Conservation (phyloP, 2,329 filamentous ascomycete genomes). For the Davidsoniella eucalypti region DNA sequence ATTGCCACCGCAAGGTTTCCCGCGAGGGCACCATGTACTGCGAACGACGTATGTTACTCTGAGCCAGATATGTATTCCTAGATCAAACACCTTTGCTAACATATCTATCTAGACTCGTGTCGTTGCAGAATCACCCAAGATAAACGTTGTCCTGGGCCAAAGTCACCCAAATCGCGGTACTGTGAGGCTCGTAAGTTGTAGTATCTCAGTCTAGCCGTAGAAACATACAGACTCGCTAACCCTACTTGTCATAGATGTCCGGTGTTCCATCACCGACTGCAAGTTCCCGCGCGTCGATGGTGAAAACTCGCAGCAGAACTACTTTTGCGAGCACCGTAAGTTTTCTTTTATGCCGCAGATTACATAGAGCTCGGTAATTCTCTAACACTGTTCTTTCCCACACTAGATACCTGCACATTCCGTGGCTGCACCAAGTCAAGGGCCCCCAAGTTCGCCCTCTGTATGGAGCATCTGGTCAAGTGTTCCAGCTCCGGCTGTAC, state of each 20-base stretch:
- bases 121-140: not conserved
- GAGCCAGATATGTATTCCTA: not conserved
- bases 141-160: not conserved
- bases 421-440: constrained; percentile 13
- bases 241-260: not conserved
- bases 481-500: constrained; percentile 14
- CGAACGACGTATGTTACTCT: not conserved
- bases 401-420: constrained; percentile 14
- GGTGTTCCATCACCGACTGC: not conserved
- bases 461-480: constrained; percentile 12
- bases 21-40: constrained; percentile 3
- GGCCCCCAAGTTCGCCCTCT: constrained; percentile 8
- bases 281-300: constrained; percentile 3
- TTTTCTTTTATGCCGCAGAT: not conserved
- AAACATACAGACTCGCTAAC: not conserved
- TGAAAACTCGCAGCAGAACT: not conserved
- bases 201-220: not conserved
- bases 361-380: not conserved
- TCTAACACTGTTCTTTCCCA: not conserved
- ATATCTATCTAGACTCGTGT: constrained; percentile 1
- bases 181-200: constrained; percentile 2
- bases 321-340: constrained; percentile 9
- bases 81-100: not conserved
- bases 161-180: not conserved
- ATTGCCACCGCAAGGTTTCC: not conserved